phyloP scores from a whole-genome alignment of 371 early-diverging fungal genomes.

The Saksenaea vasiformis region DNA sequence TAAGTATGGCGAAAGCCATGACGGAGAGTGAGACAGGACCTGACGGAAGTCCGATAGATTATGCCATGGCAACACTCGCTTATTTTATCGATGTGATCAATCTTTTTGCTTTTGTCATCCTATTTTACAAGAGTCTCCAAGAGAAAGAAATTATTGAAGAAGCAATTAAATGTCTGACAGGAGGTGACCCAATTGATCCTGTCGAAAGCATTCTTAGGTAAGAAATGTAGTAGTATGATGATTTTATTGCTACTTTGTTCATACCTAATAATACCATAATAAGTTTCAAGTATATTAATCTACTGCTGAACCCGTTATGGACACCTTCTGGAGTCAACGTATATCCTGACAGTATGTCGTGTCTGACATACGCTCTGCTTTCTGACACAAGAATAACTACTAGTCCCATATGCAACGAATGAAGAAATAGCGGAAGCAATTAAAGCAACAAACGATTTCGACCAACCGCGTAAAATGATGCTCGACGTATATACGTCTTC shows the following conservation, averaged over 20 bases:
- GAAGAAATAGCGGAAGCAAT: conserved; percentile 48
- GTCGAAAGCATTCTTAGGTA: conserved; percentile 22
- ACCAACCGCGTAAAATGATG: conserved; percentile 36
- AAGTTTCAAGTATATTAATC: conserved; percentile 11
- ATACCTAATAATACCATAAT: background rate
- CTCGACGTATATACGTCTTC: conserved; percentile 48
- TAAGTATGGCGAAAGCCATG: conserved; percentile 10
- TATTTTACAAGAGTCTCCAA: conserved; percentile 29
- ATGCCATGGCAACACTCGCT: conserved; percentile 19
- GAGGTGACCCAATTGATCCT: conserved; percentile 14
- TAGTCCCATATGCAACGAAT: conserved; percentile 59
- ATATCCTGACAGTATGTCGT: conserved; percentile 54
- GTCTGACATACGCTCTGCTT: background rate
- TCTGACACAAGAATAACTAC: background rate
- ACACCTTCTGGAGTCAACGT: conserved; percentile 41
- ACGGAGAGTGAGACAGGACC: background rate
- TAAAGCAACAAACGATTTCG: conserved; percentile 23
- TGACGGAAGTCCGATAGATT: conserved; percentile 14
- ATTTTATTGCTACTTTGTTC: background rate
- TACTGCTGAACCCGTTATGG: conserved; percentile 49
- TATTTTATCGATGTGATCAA: conserved; percentile 25
- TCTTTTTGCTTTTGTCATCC: conserved; percentile 15
- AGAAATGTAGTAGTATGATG: background rate
- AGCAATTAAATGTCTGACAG: conserved; percentile 17
- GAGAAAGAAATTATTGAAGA: conserved; percentile 24